phyloP scores from a whole-genome alignment of 257 asterid genomes.

The Ilex asprella region DNA sequence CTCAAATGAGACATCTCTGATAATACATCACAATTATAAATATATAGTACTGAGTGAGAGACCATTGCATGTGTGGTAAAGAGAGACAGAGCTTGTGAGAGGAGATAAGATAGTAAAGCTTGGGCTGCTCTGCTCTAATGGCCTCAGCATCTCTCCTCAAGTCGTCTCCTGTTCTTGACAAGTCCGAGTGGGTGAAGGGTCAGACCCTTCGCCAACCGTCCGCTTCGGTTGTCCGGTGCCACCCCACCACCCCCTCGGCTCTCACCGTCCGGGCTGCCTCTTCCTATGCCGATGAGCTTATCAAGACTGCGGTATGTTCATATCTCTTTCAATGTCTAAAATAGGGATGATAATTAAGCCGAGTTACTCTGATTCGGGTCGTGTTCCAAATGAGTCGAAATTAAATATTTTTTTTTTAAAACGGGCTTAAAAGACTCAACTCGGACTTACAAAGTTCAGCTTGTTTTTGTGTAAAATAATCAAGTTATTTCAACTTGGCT shows the following conservation, averaged over 20 bases:
- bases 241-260: slow-evolving; percentile 32
- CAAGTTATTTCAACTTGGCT: no score
- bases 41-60: slow-evolving; percentile 10
- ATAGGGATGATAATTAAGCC: no score
- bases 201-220: slow-evolving; percentile 59
- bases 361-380: no score
- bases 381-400: no score
- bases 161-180: slow-evolving; percentile 65
- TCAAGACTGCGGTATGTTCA: slow-evolving; percentile 70
- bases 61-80: slow-evolving; percentile 36
- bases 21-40: slow-evolving; percentile 28
- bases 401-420: no score
- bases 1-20: slow-evolving; percentile 59
- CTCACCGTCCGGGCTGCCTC: slow-evolving; percentile 56
- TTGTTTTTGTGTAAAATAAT: no score
- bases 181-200: slow-evolving; percentile 73
- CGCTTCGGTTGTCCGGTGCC: slow-evolving; percentile 39
- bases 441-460: no score
- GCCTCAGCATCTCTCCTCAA: slow-evolving; percentile 87
- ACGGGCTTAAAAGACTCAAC: no score
- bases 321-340: no score
- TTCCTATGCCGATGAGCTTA: slow-evolving; percentile 81
- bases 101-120: slow-evolving; percentile 44
- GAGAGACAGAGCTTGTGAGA: slow-evolving; percentile 23
- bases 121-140: slow-evolving; percentile 30